phyloP scores from a whole-genome alignment of 2,329 filamentous ascomycete genomes.

The Anthostomella pinea region DNA sequence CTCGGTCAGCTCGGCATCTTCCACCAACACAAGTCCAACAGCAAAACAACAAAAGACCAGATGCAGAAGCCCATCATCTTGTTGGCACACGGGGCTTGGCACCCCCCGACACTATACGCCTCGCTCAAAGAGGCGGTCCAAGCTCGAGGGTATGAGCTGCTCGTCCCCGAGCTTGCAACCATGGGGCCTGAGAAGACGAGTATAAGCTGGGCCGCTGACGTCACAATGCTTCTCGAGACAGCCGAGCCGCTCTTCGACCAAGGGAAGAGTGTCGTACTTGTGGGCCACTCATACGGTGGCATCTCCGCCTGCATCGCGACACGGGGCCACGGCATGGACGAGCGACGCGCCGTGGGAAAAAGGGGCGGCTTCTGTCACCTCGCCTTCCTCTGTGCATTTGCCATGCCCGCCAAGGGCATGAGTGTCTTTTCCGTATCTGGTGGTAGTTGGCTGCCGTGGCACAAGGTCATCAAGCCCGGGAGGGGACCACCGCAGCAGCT shows the following conservation, averaged over 20 bases:
- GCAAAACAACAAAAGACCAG: no score
- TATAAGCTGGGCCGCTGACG: constrained; percentile 12
- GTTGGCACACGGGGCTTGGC: constrained; percentile 3
- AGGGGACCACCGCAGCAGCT: no score
- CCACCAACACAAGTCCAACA: no score
- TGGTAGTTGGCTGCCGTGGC: constrained; percentile 10
- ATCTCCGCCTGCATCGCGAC: constrained; percentile 5
- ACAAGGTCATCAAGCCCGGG: no score
- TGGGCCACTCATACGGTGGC: constrained; percentile 5
- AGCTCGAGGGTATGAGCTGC: background rate
- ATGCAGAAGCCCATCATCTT: no score
- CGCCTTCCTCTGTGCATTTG: constrained; percentile 28
- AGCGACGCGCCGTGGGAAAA: constrained; percentile 21
- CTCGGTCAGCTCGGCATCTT: no score
- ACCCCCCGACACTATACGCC: background rate
- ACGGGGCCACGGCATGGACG: constrained; percentile 24
- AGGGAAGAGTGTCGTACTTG: constrained; percentile 16
- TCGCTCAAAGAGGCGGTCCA: background rate
- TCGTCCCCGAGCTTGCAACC: constrained; percentile 1
- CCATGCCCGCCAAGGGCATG: constrained; percentile 18
- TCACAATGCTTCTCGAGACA: constrained; percentile 3
- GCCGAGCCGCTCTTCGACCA: constrained; percentile 11
- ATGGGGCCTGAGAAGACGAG: constrained; percentile 2
- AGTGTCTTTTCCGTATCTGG: constrained; percentile 16
- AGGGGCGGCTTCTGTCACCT: constrained; percentile 29